Percentiles rank a stretch among this genome's conserved stretches.
Conservation (phyloP, 2,329 filamentous ascomycete species). For the Camptophora hylomeconis region DNA sequence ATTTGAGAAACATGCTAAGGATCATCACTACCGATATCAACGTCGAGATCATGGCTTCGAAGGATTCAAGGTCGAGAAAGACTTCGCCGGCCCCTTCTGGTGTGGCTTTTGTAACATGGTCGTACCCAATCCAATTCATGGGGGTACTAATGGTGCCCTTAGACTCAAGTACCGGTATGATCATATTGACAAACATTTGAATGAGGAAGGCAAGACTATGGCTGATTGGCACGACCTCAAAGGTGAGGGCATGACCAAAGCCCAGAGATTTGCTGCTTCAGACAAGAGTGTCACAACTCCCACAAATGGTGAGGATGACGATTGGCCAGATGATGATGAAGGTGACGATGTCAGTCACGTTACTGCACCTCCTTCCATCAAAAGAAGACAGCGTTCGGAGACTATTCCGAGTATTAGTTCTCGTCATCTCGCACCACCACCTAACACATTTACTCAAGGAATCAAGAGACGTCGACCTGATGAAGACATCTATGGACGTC, state of each 20-base stretch:
- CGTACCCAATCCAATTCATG: constrained; percentile 31
- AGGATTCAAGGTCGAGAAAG: constrained; percentile 17
- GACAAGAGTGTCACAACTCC: too few relatives aligned
- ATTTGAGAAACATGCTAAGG: constrained; percentile 50
- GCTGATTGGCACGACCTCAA: constrained; percentile 12
- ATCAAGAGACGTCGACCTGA: too few relatives aligned
- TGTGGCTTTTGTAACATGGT: constrained; percentile 65
- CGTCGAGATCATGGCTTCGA: constrained; percentile 19
- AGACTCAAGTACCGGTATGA: constrained; percentile 51
- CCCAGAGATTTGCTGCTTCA: too few relatives aligned
- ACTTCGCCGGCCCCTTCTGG: constrained; percentile 58
- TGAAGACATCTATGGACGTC: too few relatives aligned
- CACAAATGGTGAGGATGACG: too few relatives aligned
- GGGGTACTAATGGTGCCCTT: constrained; percentile 35
- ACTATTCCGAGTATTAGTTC: too few relatives aligned
- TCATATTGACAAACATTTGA: constrained; percentile 55
- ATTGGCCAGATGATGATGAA: too few relatives aligned
- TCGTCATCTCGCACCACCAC: too few relatives aligned
- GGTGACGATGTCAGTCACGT: too few relatives aligned
- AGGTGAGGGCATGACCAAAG: constrained; percentile 7
- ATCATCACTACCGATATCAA: constrained; percentile 29
- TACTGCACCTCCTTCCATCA: too few relatives aligned
- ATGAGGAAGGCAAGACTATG: constrained; percentile 18
- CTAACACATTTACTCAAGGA: too few relatives aligned
- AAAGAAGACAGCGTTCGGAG: too few relatives aligned